Conservation (phyloP, 495 filamentous ascomycete genomes). For the Rusavskia elegans region DNA sequence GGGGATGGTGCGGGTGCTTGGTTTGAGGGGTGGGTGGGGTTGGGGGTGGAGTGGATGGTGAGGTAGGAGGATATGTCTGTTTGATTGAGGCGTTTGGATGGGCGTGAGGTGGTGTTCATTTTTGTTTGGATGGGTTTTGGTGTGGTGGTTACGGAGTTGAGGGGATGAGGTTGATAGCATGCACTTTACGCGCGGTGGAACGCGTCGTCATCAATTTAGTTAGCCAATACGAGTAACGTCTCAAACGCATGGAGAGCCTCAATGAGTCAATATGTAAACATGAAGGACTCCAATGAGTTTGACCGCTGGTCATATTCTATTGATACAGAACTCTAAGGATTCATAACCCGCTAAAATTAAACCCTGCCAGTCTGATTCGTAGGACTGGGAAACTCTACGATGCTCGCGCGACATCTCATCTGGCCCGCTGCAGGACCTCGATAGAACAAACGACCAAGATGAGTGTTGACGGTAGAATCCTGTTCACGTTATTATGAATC, state of each 20-base stretch:
- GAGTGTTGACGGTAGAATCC: constrained; percentile 89
- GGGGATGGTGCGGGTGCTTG: constrained; percentile 13
- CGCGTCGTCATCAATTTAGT: too few species aligned
- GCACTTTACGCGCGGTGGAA: too few species aligned
- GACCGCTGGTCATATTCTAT: too few species aligned
- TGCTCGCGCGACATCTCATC: not conserved
- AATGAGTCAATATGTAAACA: too few species aligned
- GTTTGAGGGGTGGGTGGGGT: not conserved
- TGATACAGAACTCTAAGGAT: too few species aligned
- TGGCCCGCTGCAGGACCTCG: constrained; percentile 85
- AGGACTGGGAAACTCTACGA: too few species aligned
- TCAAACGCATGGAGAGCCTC: too few species aligned
- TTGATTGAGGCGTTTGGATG: constrained; percentile 25
- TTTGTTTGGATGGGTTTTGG: not conserved
- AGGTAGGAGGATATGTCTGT: constrained; percentile 27
- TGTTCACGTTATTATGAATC: constrained; percentile 22
- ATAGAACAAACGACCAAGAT: constrained; percentile 80
- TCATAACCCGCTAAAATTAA: too few species aligned
- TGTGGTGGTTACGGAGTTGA: not conserved
- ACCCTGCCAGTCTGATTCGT: too few species aligned
- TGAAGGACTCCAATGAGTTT: too few species aligned
- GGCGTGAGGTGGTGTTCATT: not conserved
- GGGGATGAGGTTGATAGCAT: too few species aligned
- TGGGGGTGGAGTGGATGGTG: not conserved
- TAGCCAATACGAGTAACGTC: too few species aligned